Conservation (phyloP, 305 asterid species). For the Caryopteris hybrid region DNA sequence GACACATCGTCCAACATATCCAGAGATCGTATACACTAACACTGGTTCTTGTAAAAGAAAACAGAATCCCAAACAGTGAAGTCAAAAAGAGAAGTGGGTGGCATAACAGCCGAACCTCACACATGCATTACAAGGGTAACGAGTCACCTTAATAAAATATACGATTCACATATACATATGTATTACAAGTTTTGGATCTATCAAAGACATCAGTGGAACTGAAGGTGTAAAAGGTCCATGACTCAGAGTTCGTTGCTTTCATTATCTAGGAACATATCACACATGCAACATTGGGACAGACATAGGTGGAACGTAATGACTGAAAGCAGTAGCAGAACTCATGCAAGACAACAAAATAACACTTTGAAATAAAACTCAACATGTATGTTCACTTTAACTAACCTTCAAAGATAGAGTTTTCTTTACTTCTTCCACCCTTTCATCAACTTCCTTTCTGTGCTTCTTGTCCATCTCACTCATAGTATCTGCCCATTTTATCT, state of each 20-base stretch:
- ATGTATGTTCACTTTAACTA: slow-evolving; percentile 29
- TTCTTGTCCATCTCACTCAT: slow-evolving; percentile 66
- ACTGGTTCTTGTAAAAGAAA: slow-evolving; percentile 13
- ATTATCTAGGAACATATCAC: slow-evolving; percentile 15
- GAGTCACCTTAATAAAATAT: slow-evolving; percentile 3
- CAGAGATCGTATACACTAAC: slow-evolving; percentile 28
- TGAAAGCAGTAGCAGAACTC: not conserved
- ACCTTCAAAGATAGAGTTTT: slow-evolving; percentile 73
- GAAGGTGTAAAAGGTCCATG: not conserved
- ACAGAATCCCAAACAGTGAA: not conserved
- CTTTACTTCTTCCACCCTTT: slow-evolving; percentile 66
- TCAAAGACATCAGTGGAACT: not conserved
- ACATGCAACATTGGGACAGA: not conserved
- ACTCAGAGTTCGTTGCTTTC: not conserved
- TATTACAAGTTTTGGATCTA: not conserved
- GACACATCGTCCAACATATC: slow-evolving; percentile 76
- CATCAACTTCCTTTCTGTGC: slow-evolving; percentile 70
- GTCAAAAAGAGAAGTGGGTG: not conserved
- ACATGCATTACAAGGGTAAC: not conserved
- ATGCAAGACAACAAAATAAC: not conserved
- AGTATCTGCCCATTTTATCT: slow-evolving; percentile 82
- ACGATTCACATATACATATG: not conserved
- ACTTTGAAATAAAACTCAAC: not conserved
- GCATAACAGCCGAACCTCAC: not conserved
- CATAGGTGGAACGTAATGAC: not conserved